Evolutionary conservation across 306 rosid genomes (phyloP), one percentile per base, ranked within the genome.

Genomic region (Citrullus amarus): DNA sequence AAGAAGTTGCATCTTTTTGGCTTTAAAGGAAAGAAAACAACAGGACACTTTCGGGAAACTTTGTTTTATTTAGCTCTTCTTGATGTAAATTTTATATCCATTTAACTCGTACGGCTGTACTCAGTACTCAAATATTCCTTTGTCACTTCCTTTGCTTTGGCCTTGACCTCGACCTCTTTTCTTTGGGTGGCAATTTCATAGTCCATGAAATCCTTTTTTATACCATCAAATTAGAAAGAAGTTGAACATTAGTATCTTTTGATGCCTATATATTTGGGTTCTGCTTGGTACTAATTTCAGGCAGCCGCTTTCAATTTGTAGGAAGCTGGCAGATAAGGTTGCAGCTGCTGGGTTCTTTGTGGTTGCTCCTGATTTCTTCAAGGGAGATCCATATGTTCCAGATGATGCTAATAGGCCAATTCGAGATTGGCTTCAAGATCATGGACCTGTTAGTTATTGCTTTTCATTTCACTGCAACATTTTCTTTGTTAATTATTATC

Each of bases 321-420:
- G 98, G 92, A 90, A 90, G 81, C 87, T 93, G 28, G 98, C 96
- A 8, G 93, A 91, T 85, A 90, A 91, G 83, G 77, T 87, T 83
- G 92, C 93, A 54, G 89, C 90, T 67, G 87, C 88, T 75, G 96
- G 98, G 57, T 93, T 86, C 86, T 86, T 84, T 80, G 96, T 88
- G 51, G 90, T 80, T 76, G 92, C 88, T 77, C 92, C 97, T 18
- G 96, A 93, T 78, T 88, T 91, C 86, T 72, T 91, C 0, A 30
- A 90, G 56, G 92, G 90, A 17, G 97, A 93, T 8, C 97, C 96
- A 54, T 90, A 1, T 73, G 76, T 25, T 25, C 80, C 81, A 16
- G 81, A 78, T 22, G 80, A 80, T 53, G 32, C 84, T 65, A 9
- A 55, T 58, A 81, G 87, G 81, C 84, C 92, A 8, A 0, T 86